Conservation (phyloP, 2,329 filamentous ascomycete species). For the Nothophoma quercina region DNA sequence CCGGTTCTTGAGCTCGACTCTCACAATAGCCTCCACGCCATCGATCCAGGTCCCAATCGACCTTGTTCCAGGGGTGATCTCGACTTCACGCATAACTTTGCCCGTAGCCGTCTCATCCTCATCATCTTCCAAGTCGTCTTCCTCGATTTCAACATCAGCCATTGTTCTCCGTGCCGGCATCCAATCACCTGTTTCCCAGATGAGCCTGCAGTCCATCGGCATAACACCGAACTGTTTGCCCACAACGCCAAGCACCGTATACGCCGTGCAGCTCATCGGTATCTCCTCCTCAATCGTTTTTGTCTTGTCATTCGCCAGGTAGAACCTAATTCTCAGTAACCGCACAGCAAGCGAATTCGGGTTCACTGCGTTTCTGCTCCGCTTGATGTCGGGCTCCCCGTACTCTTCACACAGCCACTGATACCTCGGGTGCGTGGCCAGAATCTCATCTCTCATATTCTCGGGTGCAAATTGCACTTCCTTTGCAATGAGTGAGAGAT, state of each 20-base stretch:
- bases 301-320: conserved; percentile 32
- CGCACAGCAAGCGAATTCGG: conserved; percentile 84
- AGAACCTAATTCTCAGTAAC: conserved; percentile 69
- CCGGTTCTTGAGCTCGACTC: conserved; percentile 65
- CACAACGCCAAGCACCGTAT: conserved; percentile 80
- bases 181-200: conserved; percentile 93
- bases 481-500: conserved; percentile 81
- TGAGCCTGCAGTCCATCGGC: conserved; percentile 70
- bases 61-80: conserved; percentile 79
- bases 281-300: conserved; percentile 58
- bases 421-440: conserved; percentile 75
- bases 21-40: conserved; percentile 71
- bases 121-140: conserved; percentile 54
- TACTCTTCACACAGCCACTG: conserved; percentile 76
- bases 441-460: conserved; percentile 61
- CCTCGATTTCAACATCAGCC: conserved; percentile 64
- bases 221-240: conserved; percentile 71
- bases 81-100: conserved; percentile 80
- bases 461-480: conserved; percentile 71
- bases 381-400: conserved; percentile 71
- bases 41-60: conserved; percentile 86
- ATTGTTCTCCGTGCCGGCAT: conserved; percentile 72
- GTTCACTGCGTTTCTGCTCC: conserved; percentile 61
- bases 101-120: conserved; percentile 66
- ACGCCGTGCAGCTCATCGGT: conserved; percentile 80